Evolutionary conservation across 768 basidiomycete species (phyloP), one percentile per base, ranked within the genome.

Genomic region (Tylopilus plumbeoviolaceoides): DNA sequence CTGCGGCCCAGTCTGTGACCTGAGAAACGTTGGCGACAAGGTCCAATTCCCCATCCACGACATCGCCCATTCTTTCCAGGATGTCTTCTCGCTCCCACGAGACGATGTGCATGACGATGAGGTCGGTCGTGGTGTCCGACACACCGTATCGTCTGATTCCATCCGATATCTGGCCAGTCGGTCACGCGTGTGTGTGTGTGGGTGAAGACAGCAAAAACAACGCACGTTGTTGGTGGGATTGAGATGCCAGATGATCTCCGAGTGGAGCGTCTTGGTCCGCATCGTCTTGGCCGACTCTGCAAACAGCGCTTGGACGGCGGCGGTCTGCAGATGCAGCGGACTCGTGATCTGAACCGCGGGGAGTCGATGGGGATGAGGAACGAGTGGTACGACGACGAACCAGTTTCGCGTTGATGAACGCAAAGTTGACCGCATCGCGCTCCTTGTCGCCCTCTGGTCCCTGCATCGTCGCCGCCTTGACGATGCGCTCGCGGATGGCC

Each of bases 321-420:
- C 95, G 0, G 91, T 93, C 65, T 90, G 82, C 12, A 98, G 72
- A 61, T 95, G 94, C 41, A 85, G 64, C 4, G 77, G 67, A 51
- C 92, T 94, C 0, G 89, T 87, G 42, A 98, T 83, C 95, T 97
- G 62, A n/a, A n/a, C n/a, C n/a, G n/a, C n/a, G n/a, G 4, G 5
- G 23, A 31, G n/a, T 18, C 36, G 28, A 38, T 59, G 50, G 56
- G 54, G 39, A 54, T 54, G 43, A 4, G 12, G 46, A 9, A 5
- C 17, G 7, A 7, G 31, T 28, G 8, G 31, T 9, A 33, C 31
- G 11, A 8, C n/a, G n/a, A 69, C 88, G 55, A 57, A 95, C 93
- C 63, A 92, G 79, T 33, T 75, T 76, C 20, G 90, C 91, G 66
- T 98, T 88, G 63, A 98, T 75, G 69, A 98, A 98, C 0, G 89